Percentiles rank a stretch among this genome's conserved stretches.
Evolutionary conservation across 805 yeast species (phyloP).

Genomic region (Isabelozyma rhagii): DNA sequence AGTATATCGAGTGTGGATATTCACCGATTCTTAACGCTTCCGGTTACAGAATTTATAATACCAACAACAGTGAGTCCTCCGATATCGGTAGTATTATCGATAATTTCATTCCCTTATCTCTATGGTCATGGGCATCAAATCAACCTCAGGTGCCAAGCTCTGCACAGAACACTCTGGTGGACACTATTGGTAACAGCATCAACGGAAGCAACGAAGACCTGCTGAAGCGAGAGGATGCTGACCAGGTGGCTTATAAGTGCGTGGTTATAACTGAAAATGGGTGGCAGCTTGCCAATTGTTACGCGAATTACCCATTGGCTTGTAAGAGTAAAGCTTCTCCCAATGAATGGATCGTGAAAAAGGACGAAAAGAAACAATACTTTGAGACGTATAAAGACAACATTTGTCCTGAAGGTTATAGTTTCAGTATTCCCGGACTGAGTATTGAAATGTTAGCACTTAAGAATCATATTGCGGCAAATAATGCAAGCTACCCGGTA

Average conservation of each 20-base stretch:
- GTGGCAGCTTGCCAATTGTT: conserved; percentile 71
- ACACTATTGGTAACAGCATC: not conserved
- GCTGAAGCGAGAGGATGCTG: not conserved
- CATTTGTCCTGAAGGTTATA: conserved; percentile 32
- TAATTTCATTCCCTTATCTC: conserved; percentile 24
- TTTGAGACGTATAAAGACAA: conserved; percentile 35
- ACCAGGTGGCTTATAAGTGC: conserved; percentile 36
- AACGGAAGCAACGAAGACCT: not conserved
- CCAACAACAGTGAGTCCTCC: conserved; percentile 9
- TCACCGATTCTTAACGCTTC: conserved; percentile 59
- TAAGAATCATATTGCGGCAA: conserved; percentile 21
- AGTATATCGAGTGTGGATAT: conserved; percentile 54
- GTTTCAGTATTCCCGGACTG: conserved; percentile 33
- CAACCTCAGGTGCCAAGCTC: conserved; percentile 43
- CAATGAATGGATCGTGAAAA: conserved; percentile 43
- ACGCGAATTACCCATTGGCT: conserved; percentile 45
- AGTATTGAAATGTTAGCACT: conserved; percentile 30
- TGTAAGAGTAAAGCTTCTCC: conserved; percentile 48
- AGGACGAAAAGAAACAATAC: conserved; percentile 31
- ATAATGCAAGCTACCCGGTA: conserved; percentile 31
- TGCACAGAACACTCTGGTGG: conserved; percentile 3
- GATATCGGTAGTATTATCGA: conserved; percentile 24
- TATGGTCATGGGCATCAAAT: conserved; percentile 75
- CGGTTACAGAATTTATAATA: conserved; percentile 5
- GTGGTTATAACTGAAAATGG: conserved; percentile 42